Conservation (phyloP, 2,329 filamentous ascomycete species). For the Paraphoma sp. region DNA sequence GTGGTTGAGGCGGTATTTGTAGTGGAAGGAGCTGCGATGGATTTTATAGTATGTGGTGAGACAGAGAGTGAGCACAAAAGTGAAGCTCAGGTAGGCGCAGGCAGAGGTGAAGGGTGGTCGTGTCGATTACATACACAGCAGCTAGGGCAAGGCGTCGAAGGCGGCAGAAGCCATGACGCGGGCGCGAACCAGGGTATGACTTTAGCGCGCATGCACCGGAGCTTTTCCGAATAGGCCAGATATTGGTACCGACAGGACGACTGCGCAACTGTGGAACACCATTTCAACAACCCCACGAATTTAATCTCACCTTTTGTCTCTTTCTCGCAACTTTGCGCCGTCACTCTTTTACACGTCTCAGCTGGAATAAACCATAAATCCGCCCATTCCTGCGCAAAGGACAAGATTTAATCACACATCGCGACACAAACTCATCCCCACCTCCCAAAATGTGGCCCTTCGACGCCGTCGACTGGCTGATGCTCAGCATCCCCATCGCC, state of each 20-base stretch:
- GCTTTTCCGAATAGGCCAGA: conserved; percentile 31
- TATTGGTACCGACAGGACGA: conserved; percentile 18
- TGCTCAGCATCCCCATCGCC: conserved; percentile 83
- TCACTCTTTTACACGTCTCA: background rate
- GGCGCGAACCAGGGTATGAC: conserved; percentile 4
- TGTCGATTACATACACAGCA: conserved; percentile 12
- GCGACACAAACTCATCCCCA: conserved; percentile 10
- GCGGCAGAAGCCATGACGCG: conserved; percentile 24
- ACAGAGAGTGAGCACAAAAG: background rate
- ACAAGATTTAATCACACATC: background rate
- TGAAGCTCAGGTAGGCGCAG: conserved; percentile 5
- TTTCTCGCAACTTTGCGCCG: background rate
- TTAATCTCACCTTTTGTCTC: background rate
- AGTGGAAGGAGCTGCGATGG: background rate
- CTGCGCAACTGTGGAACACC: background rate
- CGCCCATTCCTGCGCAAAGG: too few relatives aligned
- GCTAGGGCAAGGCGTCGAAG: conserved; percentile 7
- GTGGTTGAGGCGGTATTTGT: background rate
- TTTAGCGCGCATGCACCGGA: conserved; percentile 16
- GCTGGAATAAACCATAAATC: background rate
- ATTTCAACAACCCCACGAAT: background rate
- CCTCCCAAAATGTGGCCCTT: conserved; percentile 42
- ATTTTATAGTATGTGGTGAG: background rate
- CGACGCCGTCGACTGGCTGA: conserved; percentile 75
- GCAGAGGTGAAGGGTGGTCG: conserved; percentile 15